Evolutionary conservation across 148 eudicot species (phyloP).

Genomic region (Pouteria glomerata): DNA sequence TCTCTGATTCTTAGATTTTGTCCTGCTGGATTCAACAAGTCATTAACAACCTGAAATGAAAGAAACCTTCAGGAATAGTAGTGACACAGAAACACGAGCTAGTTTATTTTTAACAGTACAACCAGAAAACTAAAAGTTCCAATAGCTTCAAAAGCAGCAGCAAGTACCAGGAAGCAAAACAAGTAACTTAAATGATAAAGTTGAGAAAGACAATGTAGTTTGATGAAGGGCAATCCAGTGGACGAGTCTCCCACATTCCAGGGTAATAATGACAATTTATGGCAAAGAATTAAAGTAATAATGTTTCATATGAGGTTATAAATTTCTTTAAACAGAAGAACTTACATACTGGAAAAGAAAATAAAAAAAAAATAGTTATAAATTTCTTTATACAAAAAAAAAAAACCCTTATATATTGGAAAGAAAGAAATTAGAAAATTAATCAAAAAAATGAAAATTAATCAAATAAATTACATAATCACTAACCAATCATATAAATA

Average conservation of each 20-base stretch:
- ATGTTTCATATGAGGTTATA: neutral
- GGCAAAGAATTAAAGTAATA: neutral
- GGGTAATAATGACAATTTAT: neutral
- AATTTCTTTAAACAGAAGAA: neutral
- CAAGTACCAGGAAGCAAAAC: conserved; percentile 1
- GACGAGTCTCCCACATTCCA: neutral
- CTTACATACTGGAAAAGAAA: neutral
- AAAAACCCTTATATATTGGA: neutral
- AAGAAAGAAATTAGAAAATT: neutral
- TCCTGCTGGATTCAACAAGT: conserved; percentile 96
- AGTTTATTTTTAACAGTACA: neutral
- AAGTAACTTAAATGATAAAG: neutral
- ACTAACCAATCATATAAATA: neutral
- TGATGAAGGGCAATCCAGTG: no score
- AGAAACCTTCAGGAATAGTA: conserved; percentile 8
- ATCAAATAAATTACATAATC: no score
- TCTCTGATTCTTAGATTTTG: conserved; percentile 92
- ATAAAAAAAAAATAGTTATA: neutral
- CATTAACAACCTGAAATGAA: conserved; percentile 87
- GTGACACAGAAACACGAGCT: neutral
- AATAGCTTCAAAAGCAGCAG: neutral
- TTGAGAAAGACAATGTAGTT: neutral
- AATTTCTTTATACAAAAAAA: no score
- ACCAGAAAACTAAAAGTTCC: neutral
- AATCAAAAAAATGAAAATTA: neutral